A percentile compares a stretch with the other conserved stretches of the same genome.
phyloP scores from a whole-genome alignment of 805 yeast species.

The Cyberlindnera veronae region DNA sequence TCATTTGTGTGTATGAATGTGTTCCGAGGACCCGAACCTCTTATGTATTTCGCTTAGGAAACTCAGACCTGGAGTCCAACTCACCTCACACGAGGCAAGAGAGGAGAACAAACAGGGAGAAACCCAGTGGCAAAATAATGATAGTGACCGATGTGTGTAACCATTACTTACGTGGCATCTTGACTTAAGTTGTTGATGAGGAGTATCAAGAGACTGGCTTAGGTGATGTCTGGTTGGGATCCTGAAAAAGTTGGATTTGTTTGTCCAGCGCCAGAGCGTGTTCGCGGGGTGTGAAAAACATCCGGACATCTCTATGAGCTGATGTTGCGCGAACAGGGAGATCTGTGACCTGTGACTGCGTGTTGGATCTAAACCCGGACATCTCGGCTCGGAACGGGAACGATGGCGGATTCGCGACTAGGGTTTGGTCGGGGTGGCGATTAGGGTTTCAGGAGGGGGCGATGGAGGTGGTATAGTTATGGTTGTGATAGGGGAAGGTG shows the following conservation, averaged over 20 bases:
- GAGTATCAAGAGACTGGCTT: not conserved
- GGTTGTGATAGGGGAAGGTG: too few species aligned
- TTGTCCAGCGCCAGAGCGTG: not conserved
- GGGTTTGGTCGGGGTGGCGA: too few species aligned
- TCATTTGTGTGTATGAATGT: constrained; percentile 6
- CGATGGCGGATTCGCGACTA: too few species aligned
- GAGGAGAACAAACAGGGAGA: not conserved
- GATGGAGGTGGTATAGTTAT: too few species aligned
- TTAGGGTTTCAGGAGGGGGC: too few species aligned
- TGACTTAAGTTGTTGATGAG: constrained; percentile 16
- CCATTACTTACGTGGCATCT: constrained; percentile 30
- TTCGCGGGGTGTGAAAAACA: not conserved
- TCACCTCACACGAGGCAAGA: too few species aligned
- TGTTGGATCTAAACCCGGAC: not conserved
- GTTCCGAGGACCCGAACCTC: constrained; percentile 75
- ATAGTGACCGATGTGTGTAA: not conserved
- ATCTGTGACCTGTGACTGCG: not conserved
- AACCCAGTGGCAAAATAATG: constrained; percentile 6
- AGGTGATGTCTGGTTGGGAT: not conserved
- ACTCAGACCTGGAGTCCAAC: not conserved
- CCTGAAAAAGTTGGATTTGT: not conserved
- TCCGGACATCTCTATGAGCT: not conserved
- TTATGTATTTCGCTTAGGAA: constrained; percentile 14
- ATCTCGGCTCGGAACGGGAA: too few species aligned
- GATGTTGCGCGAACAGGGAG: not conserved